Evolutionary conservation across 2,329 filamentous ascomycete species (phyloP), one percentile per base, ranked within the genome.

Genomic region (Xylariomycetidae sp.): DNA sequence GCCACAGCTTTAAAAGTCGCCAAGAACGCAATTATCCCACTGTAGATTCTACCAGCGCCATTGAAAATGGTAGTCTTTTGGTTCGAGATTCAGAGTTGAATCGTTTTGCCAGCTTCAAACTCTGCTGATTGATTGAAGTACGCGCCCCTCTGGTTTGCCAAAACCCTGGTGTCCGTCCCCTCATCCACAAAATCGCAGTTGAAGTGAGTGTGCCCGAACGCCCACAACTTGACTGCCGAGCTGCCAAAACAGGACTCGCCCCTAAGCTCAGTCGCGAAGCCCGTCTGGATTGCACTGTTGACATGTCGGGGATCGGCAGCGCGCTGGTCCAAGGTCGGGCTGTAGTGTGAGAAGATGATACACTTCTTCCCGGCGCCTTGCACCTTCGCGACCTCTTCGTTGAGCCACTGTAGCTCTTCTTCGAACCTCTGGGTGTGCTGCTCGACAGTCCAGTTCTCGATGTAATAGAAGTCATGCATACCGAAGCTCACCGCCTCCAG

Each of bases 381-480:
- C 5, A 62, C 41, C 4, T 43, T 29, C 0, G 38, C 31, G 12
- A 64, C 55, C 32, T 60, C 39, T 0, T 30, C 37, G 40, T 70
- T 68, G 9, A 70, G 51, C 66, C 67, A 71, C 1, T 42, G 42
- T 0, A 70, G 30, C 33, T 71, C 67, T 2, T 49, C 41, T 8
- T 31, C 23, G 36, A 69, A 64, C 6, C 55, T 52, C 4, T 37
- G 47, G 20, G 54, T 60, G 46, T 70, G 66, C 13, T 46, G 18
- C 2, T 52, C 47, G 1, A 64, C 42, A 10, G 52, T 48, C 64
- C 66, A 69, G 5, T 57, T 48, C 1, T 46, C 28, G n/a, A 61
- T 73, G 1, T 62, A 46, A 42, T 62, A 70, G 40, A 76, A 77
- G 52, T 76, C 71, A 27, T 70, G 70, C 7, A 76, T 42, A 0